Evolutionary conservation across 2,329 filamentous ascomycete genomes (phyloP).

Genomic region (Whalleya microplaca): DNA sequence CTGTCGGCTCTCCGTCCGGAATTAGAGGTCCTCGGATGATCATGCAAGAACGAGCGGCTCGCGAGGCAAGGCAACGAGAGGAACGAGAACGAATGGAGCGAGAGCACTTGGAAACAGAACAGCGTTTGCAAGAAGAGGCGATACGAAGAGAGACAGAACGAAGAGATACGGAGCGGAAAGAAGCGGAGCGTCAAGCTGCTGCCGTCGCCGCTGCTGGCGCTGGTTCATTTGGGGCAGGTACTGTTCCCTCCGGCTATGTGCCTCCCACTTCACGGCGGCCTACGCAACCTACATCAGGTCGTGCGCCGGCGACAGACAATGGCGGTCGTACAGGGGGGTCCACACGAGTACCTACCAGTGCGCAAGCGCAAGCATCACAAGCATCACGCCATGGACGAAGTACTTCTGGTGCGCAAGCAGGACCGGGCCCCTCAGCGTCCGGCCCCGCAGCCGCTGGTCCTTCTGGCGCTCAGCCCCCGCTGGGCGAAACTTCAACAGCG

Average conservation of each 20-base stretch:
- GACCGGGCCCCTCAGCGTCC: slow-evolving; percentile 17
- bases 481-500: slow-evolving; percentile 39
- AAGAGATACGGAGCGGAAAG: slow-evolving; percentile 57
- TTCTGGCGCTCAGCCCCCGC: slow-evolving; percentile 36
- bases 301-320: slow-evolving; percentile 25
- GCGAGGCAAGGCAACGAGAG: slow-evolving; percentile 72
- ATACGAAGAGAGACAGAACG: slow-evolving; percentile 58
- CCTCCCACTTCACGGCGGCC: slow-evolving; percentile 27
- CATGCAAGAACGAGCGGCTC: slow-evolving; percentile 80
- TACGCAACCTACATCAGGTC: slow-evolving; percentile 27
- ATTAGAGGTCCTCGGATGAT: slow-evolving; percentile 88
- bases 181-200: slow-evolving; percentile 64
- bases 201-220: slow-evolving; percentile 51
- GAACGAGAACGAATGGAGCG: slow-evolving; percentile 57
- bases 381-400: slow-evolving; percentile 29
- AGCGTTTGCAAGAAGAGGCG: slow-evolving; percentile 57
- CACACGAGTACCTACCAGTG: slow-evolving; percentile 20
- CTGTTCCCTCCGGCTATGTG: slow-evolving; percentile 17
- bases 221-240: slow-evolving; percentile 31
- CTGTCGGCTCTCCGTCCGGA: slow-evolving; percentile 62
- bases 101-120: slow-evolving; percentile 62
- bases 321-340: slow-evolving; percentile 20
- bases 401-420: slow-evolving; percentile 24
- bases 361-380: slow-evolving; percentile 30
- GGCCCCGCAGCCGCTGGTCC: slow-evolving; percentile 36